Conservation (phyloP, 2,329 filamentous ascomycete genomes). For the Aspergillus quadricinctus region DNA sequence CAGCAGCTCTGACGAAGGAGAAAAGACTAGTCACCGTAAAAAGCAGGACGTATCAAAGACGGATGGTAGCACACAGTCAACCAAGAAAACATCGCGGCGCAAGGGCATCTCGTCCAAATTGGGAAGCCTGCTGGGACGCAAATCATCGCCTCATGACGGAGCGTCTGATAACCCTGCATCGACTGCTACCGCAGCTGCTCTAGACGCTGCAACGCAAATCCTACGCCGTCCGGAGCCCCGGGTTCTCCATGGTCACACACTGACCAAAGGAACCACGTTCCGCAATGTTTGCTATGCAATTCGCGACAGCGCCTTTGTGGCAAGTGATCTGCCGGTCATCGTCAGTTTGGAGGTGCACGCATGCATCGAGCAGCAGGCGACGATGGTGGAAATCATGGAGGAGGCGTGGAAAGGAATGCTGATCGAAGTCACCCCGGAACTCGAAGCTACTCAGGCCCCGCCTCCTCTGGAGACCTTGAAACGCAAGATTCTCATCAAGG, state of each 20-base stretch:
- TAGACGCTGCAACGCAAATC: slow-evolving; percentile 2
- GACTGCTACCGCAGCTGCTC: neutral
- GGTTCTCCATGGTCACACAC: slow-evolving; percentile 80
- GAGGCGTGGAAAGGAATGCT: slow-evolving; percentile 77
- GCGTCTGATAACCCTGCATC: neutral
- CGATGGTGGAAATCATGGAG: slow-evolving; percentile 92
- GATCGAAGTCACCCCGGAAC: slow-evolving; percentile 60
- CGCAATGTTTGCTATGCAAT: slow-evolving; percentile 80
- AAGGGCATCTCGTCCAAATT: slow-evolving; percentile 20
- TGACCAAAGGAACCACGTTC: slow-evolving; percentile 82
- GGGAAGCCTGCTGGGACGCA: slow-evolving; percentile 18
- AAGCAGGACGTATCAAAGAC: slow-evolving; percentile 19
- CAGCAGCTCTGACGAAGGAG: slow-evolving; percentile 21
- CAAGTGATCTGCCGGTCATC: slow-evolving; percentile 75
- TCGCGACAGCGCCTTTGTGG: slow-evolving; percentile 70
- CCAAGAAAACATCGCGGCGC: slow-evolving; percentile 7
- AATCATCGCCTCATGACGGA: slow-evolving; percentile 5
- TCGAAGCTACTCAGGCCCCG: slow-evolving; percentile 50
- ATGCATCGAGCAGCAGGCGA: slow-evolving; percentile 73
- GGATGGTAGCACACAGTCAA: neutral
- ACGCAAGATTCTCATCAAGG: slow-evolving; percentile 79
- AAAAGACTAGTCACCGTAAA: slow-evolving; percentile 12
- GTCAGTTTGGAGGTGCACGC: slow-evolving; percentile 91
- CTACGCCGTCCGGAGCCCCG: slow-evolving; percentile 61
- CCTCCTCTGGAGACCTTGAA: slow-evolving; percentile 68